These are phyloP conservation scores for Neurospora sp. DNA, from an alignment of 495 filamentous ascomycete genomes.

Conservation along the genomic window DNA sequence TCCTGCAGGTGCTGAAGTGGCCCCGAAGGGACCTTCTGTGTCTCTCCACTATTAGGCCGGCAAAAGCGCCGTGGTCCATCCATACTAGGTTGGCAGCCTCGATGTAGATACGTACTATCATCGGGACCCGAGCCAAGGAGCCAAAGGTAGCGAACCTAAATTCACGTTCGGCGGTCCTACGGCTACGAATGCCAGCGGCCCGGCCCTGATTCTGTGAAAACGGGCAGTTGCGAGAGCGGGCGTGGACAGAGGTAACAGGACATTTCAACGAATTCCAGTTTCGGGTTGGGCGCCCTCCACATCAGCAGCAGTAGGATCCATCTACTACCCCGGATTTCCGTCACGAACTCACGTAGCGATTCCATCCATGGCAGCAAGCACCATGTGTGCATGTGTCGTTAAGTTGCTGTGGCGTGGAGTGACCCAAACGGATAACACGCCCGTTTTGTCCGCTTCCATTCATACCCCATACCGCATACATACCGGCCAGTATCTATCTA, in stretches of 20 bases:
- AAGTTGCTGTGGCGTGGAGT: not conserved
- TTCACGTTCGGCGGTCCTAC: not conserved
- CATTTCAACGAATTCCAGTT: not conserved
- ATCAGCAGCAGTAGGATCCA: not conserved
- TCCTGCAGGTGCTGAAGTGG: not conserved
- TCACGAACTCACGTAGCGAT: not conserved
- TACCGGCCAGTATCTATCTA: not conserved
- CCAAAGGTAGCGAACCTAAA: not conserved
- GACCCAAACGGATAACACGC: not conserved
- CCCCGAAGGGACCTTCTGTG: constrained; percentile 7
- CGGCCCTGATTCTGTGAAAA: not conserved
- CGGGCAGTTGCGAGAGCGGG: not conserved
- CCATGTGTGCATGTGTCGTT: not conserved
- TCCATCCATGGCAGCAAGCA: not conserved
- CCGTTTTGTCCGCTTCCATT: not conserved
- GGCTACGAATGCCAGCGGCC: not conserved
- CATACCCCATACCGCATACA: not conserved
- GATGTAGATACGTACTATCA: not conserved
- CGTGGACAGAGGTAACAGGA: not conserved
- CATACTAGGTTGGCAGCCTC: not conserved
- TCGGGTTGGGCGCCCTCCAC: not conserved
- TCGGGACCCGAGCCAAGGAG: not conserved
- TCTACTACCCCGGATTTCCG: not conserved
- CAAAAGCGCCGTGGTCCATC: constrained; percentile 38
- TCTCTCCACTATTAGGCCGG: constrained; percentile 47